A percentile compares a stretch with the other conserved stretches of the same genome.
Evolutionary conservation across 192 early-diverging fungal species (phyloP).

Genomic region (Lobosporangium transversale): DNA sequence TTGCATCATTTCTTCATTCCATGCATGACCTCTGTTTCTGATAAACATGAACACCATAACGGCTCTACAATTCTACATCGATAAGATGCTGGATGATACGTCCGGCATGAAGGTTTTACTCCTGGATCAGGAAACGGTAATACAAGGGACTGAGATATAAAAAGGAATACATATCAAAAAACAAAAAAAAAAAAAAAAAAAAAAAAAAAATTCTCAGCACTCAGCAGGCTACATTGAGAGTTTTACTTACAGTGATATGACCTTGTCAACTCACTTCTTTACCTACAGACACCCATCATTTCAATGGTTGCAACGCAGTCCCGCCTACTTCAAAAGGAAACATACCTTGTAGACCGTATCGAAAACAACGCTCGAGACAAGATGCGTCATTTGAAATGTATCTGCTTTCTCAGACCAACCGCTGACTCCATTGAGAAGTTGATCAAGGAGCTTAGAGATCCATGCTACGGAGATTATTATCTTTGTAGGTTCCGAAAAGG

Average conservation of each 20-base stretch:
- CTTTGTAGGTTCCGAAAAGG: conserved; percentile 75
- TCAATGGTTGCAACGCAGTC: conserved; percentile 96
- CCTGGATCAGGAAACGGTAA: conserved; percentile 93
- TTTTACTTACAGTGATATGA: not conserved
- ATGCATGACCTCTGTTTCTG: too few relatives aligned
- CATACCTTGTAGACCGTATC: conserved; percentile 93
- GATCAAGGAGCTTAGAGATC: conserved; percentile 90
- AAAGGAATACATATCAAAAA: too few relatives aligned
- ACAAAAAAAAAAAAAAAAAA: not conserved
- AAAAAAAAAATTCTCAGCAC: not conserved
- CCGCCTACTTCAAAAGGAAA: conserved; percentile 88
- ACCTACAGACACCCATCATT: conserved; percentile 87
- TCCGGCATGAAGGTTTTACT: conserved; percentile 98
- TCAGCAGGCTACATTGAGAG: not conserved
- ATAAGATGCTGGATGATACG: conserved; percentile 91
- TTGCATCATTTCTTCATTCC: too few relatives aligned
- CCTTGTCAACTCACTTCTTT: too few relatives aligned
- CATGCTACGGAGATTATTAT: conserved; percentile 96
- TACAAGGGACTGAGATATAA: too few relatives aligned
- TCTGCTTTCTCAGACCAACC: conserved; percentile 92
- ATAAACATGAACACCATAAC: conserved; percentile 86
- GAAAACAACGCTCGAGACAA: conserved; percentile 86
- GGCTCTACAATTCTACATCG: conserved; percentile 87
- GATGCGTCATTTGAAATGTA: conserved; percentile 95
- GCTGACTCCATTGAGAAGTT: conserved; percentile 85